Percentiles rank a stretch among this genome's conserved stretches.
Evolutionary conservation across 345 rosid genomes (phyloP).

Genomic region (Iberis pinnata): DNA sequence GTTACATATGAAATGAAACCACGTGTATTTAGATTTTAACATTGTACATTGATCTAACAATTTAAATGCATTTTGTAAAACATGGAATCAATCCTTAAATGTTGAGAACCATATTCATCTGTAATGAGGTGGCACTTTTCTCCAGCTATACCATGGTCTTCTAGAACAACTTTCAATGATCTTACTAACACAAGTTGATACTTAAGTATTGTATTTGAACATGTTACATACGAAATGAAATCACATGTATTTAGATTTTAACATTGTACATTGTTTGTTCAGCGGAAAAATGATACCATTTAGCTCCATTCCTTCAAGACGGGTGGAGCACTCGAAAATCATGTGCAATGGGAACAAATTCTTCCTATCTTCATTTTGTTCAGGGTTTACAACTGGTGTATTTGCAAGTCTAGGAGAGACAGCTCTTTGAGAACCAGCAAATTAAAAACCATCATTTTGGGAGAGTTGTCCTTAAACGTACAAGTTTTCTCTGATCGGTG

Average conservation of each 20-base stretch:
- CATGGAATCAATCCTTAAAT: too few species aligned
- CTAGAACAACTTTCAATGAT: conserved; percentile 2
- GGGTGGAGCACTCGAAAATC: conserved; percentile 4
- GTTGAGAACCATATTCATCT: too few species aligned
- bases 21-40: neutral
- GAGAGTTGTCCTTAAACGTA: too few species aligned
- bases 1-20: neutral
- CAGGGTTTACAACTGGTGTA: neutral
- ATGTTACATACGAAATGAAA: neutral
- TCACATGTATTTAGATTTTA: neutral
- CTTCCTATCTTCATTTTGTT: neutral
- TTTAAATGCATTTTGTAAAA: too few species aligned
- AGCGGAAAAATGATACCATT: conserved; percentile 3
- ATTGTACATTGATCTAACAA: too few species aligned
- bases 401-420: too few species aligned
- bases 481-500: too few species aligned
- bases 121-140: too few species aligned
- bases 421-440: too few species aligned
- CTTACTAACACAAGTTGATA: neutral
- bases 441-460: too few species aligned
- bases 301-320: neutral
- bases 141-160: neutral
- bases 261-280: neutral
- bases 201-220: neutral
- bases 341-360: neutral